Evolutionary conservation across 116 monocot genomes (phyloP).

Genomic region (Posidonia oceanica): DNA sequence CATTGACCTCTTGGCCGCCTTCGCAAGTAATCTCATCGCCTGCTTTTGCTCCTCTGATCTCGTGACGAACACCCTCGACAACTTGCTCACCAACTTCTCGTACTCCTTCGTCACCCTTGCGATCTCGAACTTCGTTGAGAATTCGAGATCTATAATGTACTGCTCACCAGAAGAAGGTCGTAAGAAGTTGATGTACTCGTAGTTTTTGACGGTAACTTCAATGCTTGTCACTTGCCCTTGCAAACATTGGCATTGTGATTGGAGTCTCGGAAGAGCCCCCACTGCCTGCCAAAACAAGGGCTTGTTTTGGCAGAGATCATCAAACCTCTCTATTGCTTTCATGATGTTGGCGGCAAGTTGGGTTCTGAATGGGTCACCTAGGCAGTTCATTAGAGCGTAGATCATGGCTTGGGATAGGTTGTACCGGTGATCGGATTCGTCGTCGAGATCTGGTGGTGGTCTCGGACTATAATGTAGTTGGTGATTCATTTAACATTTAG

Average conservation of each 20-base stretch:
- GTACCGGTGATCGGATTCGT: not conserved
- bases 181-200: constrained; percentile 47
- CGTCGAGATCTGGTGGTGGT: not conserved
- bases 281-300: constrained; percentile 32
- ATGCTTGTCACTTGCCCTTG: constrained; percentile 30
- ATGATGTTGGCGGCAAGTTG: constrained; percentile 11
- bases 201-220: constrained; percentile 25
- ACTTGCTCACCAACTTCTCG: constrained; percentile 14
- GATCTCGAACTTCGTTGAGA: constrained; percentile 48
- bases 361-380: constrained; percentile 7
- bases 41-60: constrained; percentile 20
- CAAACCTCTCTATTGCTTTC: constrained; percentile 13
- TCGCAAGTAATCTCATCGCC: constrained; percentile 30
- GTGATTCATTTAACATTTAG: too few relatives aligned
- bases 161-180: not conserved
- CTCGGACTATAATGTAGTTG: not conserved
- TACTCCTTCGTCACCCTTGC: constrained; percentile 43
- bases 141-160: constrained; percentile 37
- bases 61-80: constrained; percentile 28
- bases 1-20: constrained; percentile 32
- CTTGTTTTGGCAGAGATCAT: not conserved
- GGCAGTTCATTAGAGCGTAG: not conserved
- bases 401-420: not conserved
- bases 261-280: constrained; percentile 21
- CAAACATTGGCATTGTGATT: constrained; percentile 46